These are phyloP conservation scores for Chytriomyces hyalinus DNA, from an alignment of 192 early-diverging fungal species.

Conservation along the genomic window DNA sequence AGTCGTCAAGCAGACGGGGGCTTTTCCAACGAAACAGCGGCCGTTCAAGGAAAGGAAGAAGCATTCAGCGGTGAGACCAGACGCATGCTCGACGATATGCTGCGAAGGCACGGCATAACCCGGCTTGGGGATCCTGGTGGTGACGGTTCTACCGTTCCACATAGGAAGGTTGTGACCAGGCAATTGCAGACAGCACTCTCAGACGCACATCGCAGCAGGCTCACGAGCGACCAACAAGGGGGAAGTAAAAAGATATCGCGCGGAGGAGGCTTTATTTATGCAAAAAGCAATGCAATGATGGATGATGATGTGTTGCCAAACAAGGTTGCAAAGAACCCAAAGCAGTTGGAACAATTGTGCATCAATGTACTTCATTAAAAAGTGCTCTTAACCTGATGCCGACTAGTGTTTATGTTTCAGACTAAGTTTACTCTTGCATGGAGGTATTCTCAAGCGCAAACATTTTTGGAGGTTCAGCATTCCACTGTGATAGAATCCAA, in stretches of 20 bases:
- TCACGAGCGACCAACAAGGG: background rate
- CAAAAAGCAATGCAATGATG: constrained; percentile 11
- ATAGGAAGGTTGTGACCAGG: background rate
- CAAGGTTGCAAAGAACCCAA: too few relatives aligned
- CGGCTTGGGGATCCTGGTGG: background rate
- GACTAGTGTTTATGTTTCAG: too few relatives aligned
- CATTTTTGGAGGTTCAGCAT: too few relatives aligned
- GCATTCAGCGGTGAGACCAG: constrained; percentile 2
- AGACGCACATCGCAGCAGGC: background rate
- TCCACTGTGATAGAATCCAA: too few relatives aligned
- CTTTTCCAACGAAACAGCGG: background rate
- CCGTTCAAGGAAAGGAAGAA: background rate
- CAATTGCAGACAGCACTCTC: background rate
- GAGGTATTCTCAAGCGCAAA: too few relatives aligned
- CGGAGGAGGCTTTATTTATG: constrained; percentile 27
- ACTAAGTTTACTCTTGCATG: too few relatives aligned
- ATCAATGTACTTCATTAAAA: too few relatives aligned
- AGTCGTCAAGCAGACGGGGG: background rate
- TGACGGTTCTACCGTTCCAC: background rate
- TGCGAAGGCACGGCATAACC: constrained; percentile 17
- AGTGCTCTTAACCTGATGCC: too few relatives aligned
- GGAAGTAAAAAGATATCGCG: constrained; percentile 1
- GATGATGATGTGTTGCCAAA: too few relatives aligned
- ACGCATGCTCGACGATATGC: constrained; percentile 9
- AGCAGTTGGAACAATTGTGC: too few relatives aligned